These are phyloP conservation scores for Wakefieldia striispora DNA, from an alignment of 768 basidiomycete species.

Conservation along the genomic window DNA sequence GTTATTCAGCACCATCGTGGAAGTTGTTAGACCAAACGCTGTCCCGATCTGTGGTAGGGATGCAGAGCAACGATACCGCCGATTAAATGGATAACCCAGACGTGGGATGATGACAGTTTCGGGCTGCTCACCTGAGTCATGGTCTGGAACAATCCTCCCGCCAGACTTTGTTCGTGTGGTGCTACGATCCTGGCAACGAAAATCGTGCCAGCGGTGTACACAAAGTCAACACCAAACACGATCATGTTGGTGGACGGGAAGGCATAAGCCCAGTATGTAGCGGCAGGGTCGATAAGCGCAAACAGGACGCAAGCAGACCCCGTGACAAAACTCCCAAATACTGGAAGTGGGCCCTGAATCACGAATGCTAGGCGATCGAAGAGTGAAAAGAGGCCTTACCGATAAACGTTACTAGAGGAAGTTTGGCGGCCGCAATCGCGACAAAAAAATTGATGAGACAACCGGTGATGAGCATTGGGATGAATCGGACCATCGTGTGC, in stretches of 20 bases:
- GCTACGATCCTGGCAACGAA: slow-evolving; percentile 68
- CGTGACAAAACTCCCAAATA: slow-evolving; percentile 57
- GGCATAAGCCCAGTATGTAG: slow-evolving; percentile 71
- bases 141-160: slow-evolving; percentile 76
- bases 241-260: slow-evolving; percentile 65
- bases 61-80: background rate
- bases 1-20: slow-evolving; percentile 68
- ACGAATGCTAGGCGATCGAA: background rate
- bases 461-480: slow-evolving; percentile 75
- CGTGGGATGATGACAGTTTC: background rate
- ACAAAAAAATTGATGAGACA: slow-evolving; percentile 63
- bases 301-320: slow-evolving; percentile 59
- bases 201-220: slow-evolving; percentile 69
- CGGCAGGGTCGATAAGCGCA: slow-evolving; percentile 56
- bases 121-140: slow-evolving; percentile 57
- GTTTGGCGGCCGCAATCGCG: slow-evolving; percentile 53
- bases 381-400: slow-evolving; percentile 35
- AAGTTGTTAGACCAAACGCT: slow-evolving; percentile 66
- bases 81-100: background rate
- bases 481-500: slow-evolving; percentile 58
- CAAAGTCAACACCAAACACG: slow-evolving; percentile 78
- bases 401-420: slow-evolving; percentile 56
- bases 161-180: slow-evolving; percentile 72
- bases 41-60: slow-evolving; percentile 51
- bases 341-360: slow-evolving; percentile 27